A percentile compares a stretch with the other conserved stretches of the same genome.
Evolutionary conservation across 495 filamentous ascomycete species (phyloP).

Genomic region (Jackrogersella minutella): DNA sequence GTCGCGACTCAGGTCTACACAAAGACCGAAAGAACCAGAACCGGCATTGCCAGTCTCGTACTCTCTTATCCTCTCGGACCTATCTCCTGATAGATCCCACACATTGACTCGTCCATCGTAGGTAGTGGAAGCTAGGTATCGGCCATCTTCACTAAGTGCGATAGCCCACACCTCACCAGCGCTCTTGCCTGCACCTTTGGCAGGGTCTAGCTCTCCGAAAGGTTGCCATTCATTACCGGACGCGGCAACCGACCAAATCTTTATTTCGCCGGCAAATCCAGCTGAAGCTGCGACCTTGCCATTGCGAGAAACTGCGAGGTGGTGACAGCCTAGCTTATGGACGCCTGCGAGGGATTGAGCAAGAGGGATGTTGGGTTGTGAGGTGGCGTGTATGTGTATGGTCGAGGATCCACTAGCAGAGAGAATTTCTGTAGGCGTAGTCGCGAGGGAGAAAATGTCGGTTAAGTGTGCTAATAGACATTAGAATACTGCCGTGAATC

Average conservation of each 20-base stretch:
- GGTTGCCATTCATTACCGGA: slow-evolving; percentile 58
- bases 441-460: slow-evolving; percentile 89
- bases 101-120: slow-evolving; percentile 87
- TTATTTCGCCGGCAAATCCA: slow-evolving; percentile 87
- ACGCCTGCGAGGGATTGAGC: slow-evolving; percentile 76
- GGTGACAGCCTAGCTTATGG: slow-evolving; percentile 89
- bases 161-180: slow-evolving; percentile 84
- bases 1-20: slow-evolving; percentile 79
- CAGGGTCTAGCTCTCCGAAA: slow-evolving; percentile 45
- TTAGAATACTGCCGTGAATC: slow-evolving; percentile 20
- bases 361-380: slow-evolving; percentile 73
- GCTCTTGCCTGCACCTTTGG: slow-evolving; percentile 49
- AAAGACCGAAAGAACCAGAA: slow-evolving; percentile 75
- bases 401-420: slow-evolving; percentile 84
- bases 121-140: slow-evolving; percentile 81
- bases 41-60: slow-evolving; percentile 87
- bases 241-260: slow-evolving; percentile 72
- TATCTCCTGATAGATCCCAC: slow-evolving; percentile 72
- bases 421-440: slow-evolving; percentile 77
- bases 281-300: slow-evolving; percentile 78
- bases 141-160: slow-evolving; percentile 80
- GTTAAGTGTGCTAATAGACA: slow-evolving; percentile 73
- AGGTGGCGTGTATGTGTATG: slow-evolving; percentile 78
- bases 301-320: slow-evolving; percentile 73
- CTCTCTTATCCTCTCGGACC: slow-evolving; percentile 67